Evolutionary conservation across 2,329 filamentous ascomycete genomes (phyloP).

Genomic region (Pseudonectria foliicola): DNA sequence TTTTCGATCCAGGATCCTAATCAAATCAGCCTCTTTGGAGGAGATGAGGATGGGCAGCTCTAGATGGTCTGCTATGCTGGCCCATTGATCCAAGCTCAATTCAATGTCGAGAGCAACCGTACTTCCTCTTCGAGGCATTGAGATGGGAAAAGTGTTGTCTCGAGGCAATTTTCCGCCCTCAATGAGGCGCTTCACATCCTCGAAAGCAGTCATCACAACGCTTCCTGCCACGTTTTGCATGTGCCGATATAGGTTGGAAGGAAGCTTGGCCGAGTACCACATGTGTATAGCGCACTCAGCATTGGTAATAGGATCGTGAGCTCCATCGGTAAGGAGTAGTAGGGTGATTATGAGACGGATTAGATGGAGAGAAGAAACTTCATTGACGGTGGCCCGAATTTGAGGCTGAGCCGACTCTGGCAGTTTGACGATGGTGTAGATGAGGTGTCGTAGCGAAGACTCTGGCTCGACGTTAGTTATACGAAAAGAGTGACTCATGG

Average conservation of each 20-base stretch:
- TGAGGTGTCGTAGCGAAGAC: conserved; percentile 16
- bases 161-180: not conserved
- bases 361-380: not conserved
- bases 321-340: conserved; percentile 6
- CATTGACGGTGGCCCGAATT: conserved; percentile 10
- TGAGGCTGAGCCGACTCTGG: conserved; percentile 9
- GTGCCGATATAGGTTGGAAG: conserved; percentile 5
- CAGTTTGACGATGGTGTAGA: conserved; percentile 17
- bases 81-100: conserved; percentile 6
- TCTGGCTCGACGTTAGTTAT: conserved; percentile 8
- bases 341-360: conserved; percentile 7
- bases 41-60: not conserved
- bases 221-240: conserved; percentile 6
- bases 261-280: conserved; percentile 20
- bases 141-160: not conserved
- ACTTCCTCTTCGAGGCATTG: not conserved
- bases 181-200: not conserved
- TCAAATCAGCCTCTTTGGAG: not conserved
- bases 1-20: conserved; percentile 8
- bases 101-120: conserved; percentile 6
- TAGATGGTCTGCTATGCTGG: not conserved
- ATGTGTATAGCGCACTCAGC: conserved; percentile 19
- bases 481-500: not conserved
- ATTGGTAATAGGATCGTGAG: conserved; percentile 7
- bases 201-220: not conserved